Conservation (phyloP, 2,329 filamentous ascomycete genomes). For the Fusarium sp. region DNA sequence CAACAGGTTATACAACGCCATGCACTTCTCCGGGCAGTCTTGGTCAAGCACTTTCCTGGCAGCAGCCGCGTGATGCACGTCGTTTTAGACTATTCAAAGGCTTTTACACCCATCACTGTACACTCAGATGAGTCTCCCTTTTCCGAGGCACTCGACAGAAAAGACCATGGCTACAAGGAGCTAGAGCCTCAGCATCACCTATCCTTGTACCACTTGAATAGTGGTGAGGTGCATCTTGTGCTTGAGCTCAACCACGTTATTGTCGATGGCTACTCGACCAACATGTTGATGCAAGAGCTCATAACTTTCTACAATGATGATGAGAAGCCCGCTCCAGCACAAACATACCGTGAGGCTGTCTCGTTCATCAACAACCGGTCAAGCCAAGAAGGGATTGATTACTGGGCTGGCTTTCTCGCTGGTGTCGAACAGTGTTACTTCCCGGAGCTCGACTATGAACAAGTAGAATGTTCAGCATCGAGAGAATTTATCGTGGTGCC, state of each 20-base stretch:
- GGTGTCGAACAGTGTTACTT: conserved; percentile 33
- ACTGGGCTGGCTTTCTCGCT: not conserved
- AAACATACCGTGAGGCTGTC: conserved; percentile 15
- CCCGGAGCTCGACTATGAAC: not conserved
- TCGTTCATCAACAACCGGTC: conserved; percentile 6
- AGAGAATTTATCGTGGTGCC: conserved; percentile 25
- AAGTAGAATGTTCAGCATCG: not conserved
- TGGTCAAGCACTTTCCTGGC: conserved; percentile 22
- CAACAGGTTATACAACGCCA: conserved; percentile 11
- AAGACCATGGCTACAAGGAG: not conserved
- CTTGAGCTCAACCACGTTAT: conserved; percentile 55
- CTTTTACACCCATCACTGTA: not conserved
- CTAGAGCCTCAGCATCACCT: conserved; percentile 25
- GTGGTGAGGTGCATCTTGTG: conserved; percentile 28
- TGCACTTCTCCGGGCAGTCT: conserved; percentile 19
- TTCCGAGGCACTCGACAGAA: not conserved
- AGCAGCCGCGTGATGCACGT: conserved; percentile 23
- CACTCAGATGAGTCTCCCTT: not conserved
- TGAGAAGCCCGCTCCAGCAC: not conserved
- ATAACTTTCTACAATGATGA: conserved; percentile 43
- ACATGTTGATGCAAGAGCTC: conserved; percentile 51
- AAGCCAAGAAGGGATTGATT: not conserved
- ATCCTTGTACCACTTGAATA: conserved; percentile 18
- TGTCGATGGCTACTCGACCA: conserved; percentile 50
- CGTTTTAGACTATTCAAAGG: conserved; percentile 2